Conservation (phyloP, 192 early-diverging fungal genomes). For the Backusella parvicylindrica region DNA sequence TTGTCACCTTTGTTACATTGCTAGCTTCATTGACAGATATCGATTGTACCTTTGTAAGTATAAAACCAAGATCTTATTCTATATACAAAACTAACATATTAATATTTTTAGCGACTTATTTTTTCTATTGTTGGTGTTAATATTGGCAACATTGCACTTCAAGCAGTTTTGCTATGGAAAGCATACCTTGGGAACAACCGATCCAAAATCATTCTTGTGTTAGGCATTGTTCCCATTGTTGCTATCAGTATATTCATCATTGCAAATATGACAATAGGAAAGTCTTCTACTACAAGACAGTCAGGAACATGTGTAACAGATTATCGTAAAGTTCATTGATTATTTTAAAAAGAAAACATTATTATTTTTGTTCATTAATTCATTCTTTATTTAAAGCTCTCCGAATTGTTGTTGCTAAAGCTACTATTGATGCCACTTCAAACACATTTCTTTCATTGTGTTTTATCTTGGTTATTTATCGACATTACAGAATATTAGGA, state of each 20-base stretch:
- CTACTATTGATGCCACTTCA: conserved; percentile 19
- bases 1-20: conserved; percentile 25
- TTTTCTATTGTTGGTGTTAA: conserved; percentile 34
- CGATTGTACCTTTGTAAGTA: conserved; percentile 31
- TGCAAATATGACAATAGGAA: conserved; percentile 20
- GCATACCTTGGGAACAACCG: conserved; percentile 30
- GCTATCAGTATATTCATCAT: conserved; percentile 22
- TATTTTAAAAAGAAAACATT: not conserved
- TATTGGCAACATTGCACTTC: conserved; percentile 23
- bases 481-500: conserved; percentile 26
- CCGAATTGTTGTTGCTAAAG: conserved; percentile 21
- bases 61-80: not conserved
- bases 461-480: conserved; percentile 32
- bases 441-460: conserved; percentile 28
- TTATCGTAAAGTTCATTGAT: conserved; percentile 21
- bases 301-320: conserved; percentile 18
- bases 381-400: conserved; percentile 3
- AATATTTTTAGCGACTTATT: conserved; percentile 9
- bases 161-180: conserved; percentile 29
- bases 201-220: conserved; percentile 17
- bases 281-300: not conserved
- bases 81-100: not conserved
- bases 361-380: not conserved
- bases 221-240: conserved; percentile 16
- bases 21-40: conserved; percentile 17